Conservation (phyloP, 129 eudicot species). For the Pulicaria dysenterica region DNA sequence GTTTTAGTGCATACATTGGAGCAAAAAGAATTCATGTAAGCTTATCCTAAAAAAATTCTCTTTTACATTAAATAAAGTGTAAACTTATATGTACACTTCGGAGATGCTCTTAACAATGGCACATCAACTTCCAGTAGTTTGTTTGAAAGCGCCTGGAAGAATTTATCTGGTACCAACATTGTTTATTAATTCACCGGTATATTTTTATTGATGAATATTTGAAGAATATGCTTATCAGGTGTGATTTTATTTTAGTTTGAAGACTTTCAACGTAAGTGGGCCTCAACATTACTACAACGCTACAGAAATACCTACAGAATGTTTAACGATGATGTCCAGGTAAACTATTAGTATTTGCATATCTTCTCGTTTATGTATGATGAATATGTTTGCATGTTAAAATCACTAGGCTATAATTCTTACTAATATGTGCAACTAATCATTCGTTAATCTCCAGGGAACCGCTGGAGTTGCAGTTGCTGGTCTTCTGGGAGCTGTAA, state of each 20-base stretch:
- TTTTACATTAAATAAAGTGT: too few relatives aligned
- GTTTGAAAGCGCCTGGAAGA: neutral
- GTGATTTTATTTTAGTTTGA: constrained; percentile 63
- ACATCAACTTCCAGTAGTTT: neutral
- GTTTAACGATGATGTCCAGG: constrained; percentile 99
- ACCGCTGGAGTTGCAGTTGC: constrained; percentile 98
- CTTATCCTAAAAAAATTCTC: too few relatives aligned
- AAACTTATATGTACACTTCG: too few relatives aligned
- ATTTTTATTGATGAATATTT: constrained; percentile 8
- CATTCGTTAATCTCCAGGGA: constrained; percentile 52
- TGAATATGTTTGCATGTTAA: neutral
- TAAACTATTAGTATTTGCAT: constrained; percentile 21
- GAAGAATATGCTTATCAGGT: constrained; percentile 12
- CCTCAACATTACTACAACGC: constrained; percentile 76
- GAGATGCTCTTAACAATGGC: too few relatives aligned
- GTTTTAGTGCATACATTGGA: too few relatives aligned
- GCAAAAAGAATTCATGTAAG: too few relatives aligned
- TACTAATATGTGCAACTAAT: neutral
- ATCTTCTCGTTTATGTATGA: neutral
- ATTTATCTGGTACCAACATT: neutral
- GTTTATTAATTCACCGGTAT: neutral
- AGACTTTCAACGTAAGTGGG: constrained; percentile 98
- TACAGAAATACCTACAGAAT: constrained; percentile 80
- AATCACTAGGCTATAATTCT: neutral
- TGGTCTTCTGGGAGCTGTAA: constrained; percentile 95